phyloP scores from a whole-genome alignment of 495 filamentous ascomycete genomes.

The Eremomyces bilateralis region DNA sequence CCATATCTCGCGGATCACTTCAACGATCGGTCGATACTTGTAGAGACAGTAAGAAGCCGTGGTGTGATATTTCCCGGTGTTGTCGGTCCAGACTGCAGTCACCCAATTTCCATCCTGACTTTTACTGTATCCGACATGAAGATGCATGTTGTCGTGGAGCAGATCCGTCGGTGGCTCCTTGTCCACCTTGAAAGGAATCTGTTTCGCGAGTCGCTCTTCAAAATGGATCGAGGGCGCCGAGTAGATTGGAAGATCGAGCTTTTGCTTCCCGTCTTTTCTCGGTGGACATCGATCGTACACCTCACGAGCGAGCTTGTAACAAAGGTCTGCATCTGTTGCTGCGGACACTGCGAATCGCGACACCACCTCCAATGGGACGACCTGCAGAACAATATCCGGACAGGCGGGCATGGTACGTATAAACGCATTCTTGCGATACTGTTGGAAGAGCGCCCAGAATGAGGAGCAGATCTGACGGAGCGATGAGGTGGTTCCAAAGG shows the following conservation, averaged over 20 bases:
- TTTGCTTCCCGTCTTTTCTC: constrained; percentile 24
- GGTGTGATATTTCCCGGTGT: constrained; percentile 50
- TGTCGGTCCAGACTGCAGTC: constrained; percentile 82
- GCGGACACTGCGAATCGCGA: no score
- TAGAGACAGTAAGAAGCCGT: constrained; percentile 58
- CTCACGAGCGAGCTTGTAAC: constrained; percentile 40
- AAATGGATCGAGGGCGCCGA: constrained; percentile 56
- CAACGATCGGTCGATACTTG: constrained; percentile 27
- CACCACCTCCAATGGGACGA: constrained; percentile 54
- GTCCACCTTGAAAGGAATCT: constrained; percentile 59
- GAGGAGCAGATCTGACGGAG: constrained; percentile 58
- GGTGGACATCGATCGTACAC: constrained; percentile 67
- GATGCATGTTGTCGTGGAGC: constrained; percentile 58
- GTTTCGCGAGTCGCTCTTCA: constrained; percentile 44
- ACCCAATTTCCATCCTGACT: constrained; percentile 74
- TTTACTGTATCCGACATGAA: constrained; percentile 73
- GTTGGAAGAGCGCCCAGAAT: constrained; percentile 53
- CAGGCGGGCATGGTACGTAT: no score
- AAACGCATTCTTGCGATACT: constrained; percentile 32
- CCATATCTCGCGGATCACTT: constrained; percentile 68
- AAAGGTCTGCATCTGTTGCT: background rate
- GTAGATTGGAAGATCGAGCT: constrained; percentile 14
- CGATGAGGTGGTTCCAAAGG: constrained; percentile 37
- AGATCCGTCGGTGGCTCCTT: constrained; percentile 44
- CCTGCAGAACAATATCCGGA: constrained; percentile 55